Evolutionary conservation across 1,284 basidiomycete genomes (phyloP), one percentile per base, ranked within the genome.

Genomic region (Boletus smithii): DNA sequence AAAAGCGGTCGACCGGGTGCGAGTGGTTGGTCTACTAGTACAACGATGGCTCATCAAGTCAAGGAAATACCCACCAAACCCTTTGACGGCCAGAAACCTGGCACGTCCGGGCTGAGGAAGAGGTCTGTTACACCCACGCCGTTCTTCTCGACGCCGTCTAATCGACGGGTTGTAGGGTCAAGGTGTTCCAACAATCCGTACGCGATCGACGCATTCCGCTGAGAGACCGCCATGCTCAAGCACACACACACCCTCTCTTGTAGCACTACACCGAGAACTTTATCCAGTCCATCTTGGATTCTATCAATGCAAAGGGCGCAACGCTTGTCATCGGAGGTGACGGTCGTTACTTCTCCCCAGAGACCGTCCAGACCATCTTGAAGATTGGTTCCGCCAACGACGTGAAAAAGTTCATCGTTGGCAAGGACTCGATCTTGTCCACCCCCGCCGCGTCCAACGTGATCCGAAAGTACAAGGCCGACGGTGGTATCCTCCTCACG

Each of bases 231-330:
- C 46, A 27, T 40, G 45, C 51, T 56, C 54, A 57, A 50, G 16
- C 42, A 35, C 32, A n/a, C n/a, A n/a, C n/a, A n/a, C n/a, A n/a
- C n/a, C n/a, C n/a, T 8, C 40, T 16, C 40, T 45, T 49, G 51
- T 53, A 91, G 85, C 84, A 98, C 75, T 99, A 99, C 76, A 99
- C 97, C 38, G 95, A 99, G 73, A 99, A 99, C 80, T 99, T 99
- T 65, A 71, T 98, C 50, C 95, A 98, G 72, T 76, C 94, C 58
- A 99, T 94, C 71, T 84, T 99, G 59, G 85, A 91, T 61, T 90
- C 94, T 47, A 91, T 98, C 71, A 79, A 85, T 13, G 81, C 85
- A 41, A 75, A 86, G 53, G 92, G 85, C 30, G 77, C 86, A 50
- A 97, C 95, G 10, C 77, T 99, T 55, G 95, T 98, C 60, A 84